Evolutionary conservation across 2,329 filamentous ascomycete genomes (phyloP).

Genomic region (Emericellopsis cladophorae): DNA sequence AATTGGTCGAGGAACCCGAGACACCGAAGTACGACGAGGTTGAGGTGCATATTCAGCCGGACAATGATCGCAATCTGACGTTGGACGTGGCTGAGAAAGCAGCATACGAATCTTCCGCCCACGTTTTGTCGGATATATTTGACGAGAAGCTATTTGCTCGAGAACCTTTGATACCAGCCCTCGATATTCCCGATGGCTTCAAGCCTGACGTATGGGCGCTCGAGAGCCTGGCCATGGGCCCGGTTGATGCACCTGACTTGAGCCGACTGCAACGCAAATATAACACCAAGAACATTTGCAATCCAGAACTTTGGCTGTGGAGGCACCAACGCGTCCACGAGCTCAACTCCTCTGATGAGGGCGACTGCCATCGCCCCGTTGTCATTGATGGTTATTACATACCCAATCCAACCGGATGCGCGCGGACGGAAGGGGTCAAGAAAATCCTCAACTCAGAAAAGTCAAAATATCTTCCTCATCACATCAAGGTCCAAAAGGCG

Average conservation of each 20-base stretch:
- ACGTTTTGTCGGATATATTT: slow-evolving; percentile 34
- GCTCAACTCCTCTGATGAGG: slow-evolving; percentile 28
- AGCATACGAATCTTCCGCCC: slow-evolving; percentile 15
- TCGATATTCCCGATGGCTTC: slow-evolving; percentile 30
- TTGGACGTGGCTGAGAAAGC: slow-evolving; percentile 10
- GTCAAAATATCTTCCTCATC: slow-evolving; percentile 94
- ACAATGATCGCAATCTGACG: slow-evolving; percentile 7
- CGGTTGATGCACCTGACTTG: slow-evolving; percentile 34
- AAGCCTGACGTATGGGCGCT: slow-evolving; percentile 32
- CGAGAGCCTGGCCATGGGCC: slow-evolving; percentile 26
- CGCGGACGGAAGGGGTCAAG: slow-evolving; percentile 84
- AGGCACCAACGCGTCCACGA: slow-evolving; percentile 41
- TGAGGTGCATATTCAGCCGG: slow-evolving; percentile 17
- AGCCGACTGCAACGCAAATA: slow-evolving; percentile 36
- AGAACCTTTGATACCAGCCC: slow-evolving; percentile 28
- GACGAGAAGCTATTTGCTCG: slow-evolving; percentile 37
- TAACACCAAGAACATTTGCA: slow-evolving; percentile 26
- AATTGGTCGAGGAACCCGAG: slow-evolving; percentile 56
- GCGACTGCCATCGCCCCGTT: slow-evolving; percentile 17
- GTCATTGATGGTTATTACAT: slow-evolving; percentile 62
- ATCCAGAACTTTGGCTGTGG: slow-evolving; percentile 45
- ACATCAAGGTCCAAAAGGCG: slow-evolving; percentile 87
- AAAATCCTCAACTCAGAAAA: slow-evolving; percentile 97
- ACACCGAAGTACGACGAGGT: slow-evolving; percentile 44
- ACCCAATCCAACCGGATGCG: slow-evolving; percentile 71